Base-by-base conservation (phyloP, 164 flowering plant species). In the Akebia trifoliata region DNA sequence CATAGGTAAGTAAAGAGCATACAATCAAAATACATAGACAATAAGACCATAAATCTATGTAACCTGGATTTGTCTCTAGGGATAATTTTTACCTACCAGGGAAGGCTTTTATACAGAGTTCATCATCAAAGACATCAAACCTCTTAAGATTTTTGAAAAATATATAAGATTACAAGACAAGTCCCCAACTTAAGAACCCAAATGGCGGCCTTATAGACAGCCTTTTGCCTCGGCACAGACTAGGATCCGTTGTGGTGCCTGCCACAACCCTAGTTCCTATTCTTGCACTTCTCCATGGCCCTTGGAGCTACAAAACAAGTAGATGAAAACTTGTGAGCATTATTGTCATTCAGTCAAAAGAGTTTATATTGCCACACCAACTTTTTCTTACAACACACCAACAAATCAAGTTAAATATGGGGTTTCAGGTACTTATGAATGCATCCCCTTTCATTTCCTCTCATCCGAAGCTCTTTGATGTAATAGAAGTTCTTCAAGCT, bases 211-310 rank as follows among this genome's bases (percentile, higher is more conserved):
- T 42, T 20, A 14, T 35, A 4, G 49, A 25, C 30, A 10, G 54
- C 57, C 60, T 50, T 68, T 34, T 17, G 29, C 55, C 55, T 56
- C 49, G 59, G 48, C 44, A 24, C 24, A 10, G 34, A 40, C n/a
- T 14, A 30, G 18, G 15, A 45, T 43, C 47, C 25, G 14, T 34
- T 32, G 46, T 25, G 42, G 31, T 43, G 64, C 6, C 3, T 20
- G 6, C 18, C 34, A 18, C 35, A 12, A 2, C 40, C 28, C 76
- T 78, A 80, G 72, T 72, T 71, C n/a, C 69, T 67, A 53, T 65
- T 74, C 64, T 76, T 82, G 80, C 80, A 76, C 59, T 81, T 81
- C 75, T 81, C 84, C 79, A 75, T 78, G 50, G 87, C 85, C 59
- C 87, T 76, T 12, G 89, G 87, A 12, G 93, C 89, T 81, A 80